Base-by-base conservation (phyloP, 2,329 filamentous ascomycete species). In the Colletotrichum chlorophyti region DNA sequence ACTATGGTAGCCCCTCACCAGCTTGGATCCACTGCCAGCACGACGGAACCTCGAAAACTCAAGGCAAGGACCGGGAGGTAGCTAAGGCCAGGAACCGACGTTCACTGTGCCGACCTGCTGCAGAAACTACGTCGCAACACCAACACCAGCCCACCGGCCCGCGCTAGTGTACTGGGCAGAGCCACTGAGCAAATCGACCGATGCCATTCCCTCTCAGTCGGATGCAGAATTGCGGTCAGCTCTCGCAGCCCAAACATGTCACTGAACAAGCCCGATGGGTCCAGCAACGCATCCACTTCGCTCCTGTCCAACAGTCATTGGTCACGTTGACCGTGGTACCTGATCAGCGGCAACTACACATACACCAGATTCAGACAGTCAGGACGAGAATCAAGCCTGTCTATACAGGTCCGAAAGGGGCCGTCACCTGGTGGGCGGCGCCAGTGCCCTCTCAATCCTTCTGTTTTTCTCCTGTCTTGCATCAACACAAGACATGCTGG, bases 401-500 rank as follows among this genome's bases (percentile, higher is more conserved):
- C n/a, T n/a, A n/a, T n/a, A n/a, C n/a, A n/a, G n/a, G n/a, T n/a
- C n/a, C n/a, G n/a, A n/a, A n/a, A n/a, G n/a, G n/a, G n/a, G n/a
- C n/a, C n/a, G n/a, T n/a, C n/a, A n/a, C n/a, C n/a, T n/a, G n/a
- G n/a, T n/a, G n/a, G n/a, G n/a, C n/a, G n/a, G n/a, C n/a, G n/a
- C n/a, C n/a, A n/a, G n/a, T n/a, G n/a, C n/a, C n/a, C n/a, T n/a
- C n/a, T n/a, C n/a, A n/a, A n/a, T n/a, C n/a, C n/a, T n/a, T n/a
- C n/a, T n/a, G n/a, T n/a, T n/a, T n/a, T n/a, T n/a, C 45, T 47
- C 41, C 27, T 58, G 58, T 60, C 58, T 60, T n/a, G n/a, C n/a
- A n/a, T n/a, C 53, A 58, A 40, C 53, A 42, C 53, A 46, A 47
- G 53, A 58, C 58, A 46, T 32, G 53, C 58, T 34, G 24, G 31